Evolutionary conservation across 352 stramenopile species (phyloP).

Genomic region (Pythium biforme): DNA sequence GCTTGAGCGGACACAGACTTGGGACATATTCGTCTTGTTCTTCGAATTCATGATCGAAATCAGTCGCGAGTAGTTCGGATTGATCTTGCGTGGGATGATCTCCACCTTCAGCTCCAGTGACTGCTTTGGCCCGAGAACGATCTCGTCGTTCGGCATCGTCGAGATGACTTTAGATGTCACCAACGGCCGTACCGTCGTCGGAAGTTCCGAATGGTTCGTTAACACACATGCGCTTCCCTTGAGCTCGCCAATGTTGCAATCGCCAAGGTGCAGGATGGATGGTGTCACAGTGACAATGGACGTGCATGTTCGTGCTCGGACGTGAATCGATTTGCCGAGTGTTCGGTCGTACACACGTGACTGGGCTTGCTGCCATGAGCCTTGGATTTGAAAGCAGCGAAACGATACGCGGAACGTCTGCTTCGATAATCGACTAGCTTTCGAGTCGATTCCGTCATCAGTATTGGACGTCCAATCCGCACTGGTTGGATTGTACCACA

Average conservation of each 20-base stretch:
- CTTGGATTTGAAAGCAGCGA: constrained; percentile 84
- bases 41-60: constrained; percentile 88
- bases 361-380: constrained; percentile 82
- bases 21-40: constrained; percentile 83
- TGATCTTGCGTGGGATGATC: constrained; percentile 88
- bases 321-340: constrained; percentile 83
- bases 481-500: constrained; percentile 78
- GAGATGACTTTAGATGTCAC: constrained; percentile 90
- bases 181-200: constrained; percentile 82
- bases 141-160: constrained; percentile 86
- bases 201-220: constrained; percentile 88
- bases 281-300: constrained; percentile 85
- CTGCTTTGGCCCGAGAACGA: constrained; percentile 84
- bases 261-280: constrained; percentile 81
- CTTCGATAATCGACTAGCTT: constrained; percentile 76
- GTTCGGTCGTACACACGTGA: constrained; percentile 84
- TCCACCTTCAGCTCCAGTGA: constrained; percentile 87
- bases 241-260: constrained; percentile 89
- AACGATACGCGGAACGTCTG: constrained; percentile 89
- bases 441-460: constrained; percentile 72
- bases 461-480: constrained; percentile 25
- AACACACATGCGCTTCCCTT: constrained; percentile 86
- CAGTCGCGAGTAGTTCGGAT: constrained; percentile 85
- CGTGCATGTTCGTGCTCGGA: constrained; percentile 82
- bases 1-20: constrained; percentile 86